phyloP scores from a whole-genome alignment of 495 filamentous ascomycete genomes.

The Daldinia loculata region DNA sequence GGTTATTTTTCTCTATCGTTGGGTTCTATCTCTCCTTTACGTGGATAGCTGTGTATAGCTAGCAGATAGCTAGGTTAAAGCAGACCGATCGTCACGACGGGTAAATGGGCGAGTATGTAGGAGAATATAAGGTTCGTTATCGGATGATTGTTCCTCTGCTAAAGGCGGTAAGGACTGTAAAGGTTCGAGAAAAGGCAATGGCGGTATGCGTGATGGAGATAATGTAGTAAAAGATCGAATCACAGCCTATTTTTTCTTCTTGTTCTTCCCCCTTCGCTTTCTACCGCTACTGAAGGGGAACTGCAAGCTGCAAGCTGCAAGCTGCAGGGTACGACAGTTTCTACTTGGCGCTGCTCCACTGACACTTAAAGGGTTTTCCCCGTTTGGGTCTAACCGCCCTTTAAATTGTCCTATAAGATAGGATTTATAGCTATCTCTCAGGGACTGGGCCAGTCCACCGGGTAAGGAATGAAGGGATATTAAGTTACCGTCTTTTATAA shows the following conservation, averaged over 20 bases:
- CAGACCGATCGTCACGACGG: neutral
- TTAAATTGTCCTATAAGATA: conserved; percentile 23
- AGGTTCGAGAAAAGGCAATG: conserved; percentile 2
- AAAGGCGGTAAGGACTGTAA: conserved; percentile 15
- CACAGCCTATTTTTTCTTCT: neutral
- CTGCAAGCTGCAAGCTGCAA: conserved; percentile 21
- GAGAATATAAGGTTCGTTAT: conserved; percentile 16
- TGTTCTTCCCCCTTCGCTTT: conserved; percentile 8
- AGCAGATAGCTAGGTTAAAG: conserved; percentile 1
- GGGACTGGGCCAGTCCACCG: conserved; percentile 24
- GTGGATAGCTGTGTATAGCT: neutral
- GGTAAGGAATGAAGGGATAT: conserved; percentile 14
- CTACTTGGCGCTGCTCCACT: conserved; percentile 30
- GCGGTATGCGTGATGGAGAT: conserved; percentile 7
- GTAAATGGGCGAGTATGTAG: conserved; percentile 2
- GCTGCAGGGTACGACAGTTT: conserved; percentile 22
- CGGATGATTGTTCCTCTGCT: conserved; percentile 23
- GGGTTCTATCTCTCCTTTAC: conserved; percentile 3
- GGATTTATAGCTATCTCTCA: conserved; percentile 22
- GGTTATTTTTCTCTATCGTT: conserved; percentile 1
- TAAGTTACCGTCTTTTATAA: neutral
- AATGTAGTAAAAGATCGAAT: neutral
- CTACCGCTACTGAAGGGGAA: conserved; percentile 1
- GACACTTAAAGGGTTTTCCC: conserved; percentile 23
- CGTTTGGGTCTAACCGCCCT: conserved; percentile 36